phyloP scores from a whole-genome alignment of 352 stramenopile species.

The Phytopythium ostracodes region DNA sequence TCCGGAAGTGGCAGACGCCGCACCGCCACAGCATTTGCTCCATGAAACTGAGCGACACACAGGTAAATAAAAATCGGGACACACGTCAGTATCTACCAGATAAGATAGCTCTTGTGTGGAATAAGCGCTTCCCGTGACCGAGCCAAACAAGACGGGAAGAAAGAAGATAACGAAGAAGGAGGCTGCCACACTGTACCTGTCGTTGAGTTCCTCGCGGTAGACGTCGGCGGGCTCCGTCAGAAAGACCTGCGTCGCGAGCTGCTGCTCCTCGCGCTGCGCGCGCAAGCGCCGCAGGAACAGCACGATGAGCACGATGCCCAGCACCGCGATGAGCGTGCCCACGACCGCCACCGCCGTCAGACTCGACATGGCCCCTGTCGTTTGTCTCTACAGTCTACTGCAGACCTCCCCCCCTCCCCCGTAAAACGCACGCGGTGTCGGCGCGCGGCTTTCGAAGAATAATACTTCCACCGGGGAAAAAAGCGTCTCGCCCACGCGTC shows the following conservation, averaged over 20 bases:
- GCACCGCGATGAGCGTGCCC: conserved; percentile 39
- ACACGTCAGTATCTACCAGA: too few relatives aligned
- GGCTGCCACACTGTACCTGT: conserved; percentile 24
- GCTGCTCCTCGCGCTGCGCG: conserved; percentile 31
- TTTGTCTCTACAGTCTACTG: too few relatives aligned
- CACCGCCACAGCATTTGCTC: conserved; percentile 84
- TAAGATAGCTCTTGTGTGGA: too few relatives aligned
- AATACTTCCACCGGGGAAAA: too few relatives aligned
- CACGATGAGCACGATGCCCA: conserved; percentile 34
- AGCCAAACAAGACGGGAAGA: too few relatives aligned
- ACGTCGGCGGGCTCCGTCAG: conserved; percentile 57
- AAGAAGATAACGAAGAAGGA: too few relatives aligned
- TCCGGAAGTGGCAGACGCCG: conserved; percentile 87
- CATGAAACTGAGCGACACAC: too few relatives aligned
- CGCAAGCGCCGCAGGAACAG: conserved; percentile 38
- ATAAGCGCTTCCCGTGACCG: too few relatives aligned
- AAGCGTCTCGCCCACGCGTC: background rate
- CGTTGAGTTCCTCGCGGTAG: conserved; percentile 80
- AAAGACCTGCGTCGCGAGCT: conserved; percentile 38
- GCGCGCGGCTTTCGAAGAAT: too few relatives aligned
- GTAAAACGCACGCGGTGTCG: background rate
- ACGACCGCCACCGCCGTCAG: conserved; percentile 38
- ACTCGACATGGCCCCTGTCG: conserved; percentile 18
- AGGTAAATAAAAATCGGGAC: too few relatives aligned
- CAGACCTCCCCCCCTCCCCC: too few relatives aligned